phyloP scores from a whole-genome alignment of 164 flowering plant species.

The Liquidambar formosana region DNA sequence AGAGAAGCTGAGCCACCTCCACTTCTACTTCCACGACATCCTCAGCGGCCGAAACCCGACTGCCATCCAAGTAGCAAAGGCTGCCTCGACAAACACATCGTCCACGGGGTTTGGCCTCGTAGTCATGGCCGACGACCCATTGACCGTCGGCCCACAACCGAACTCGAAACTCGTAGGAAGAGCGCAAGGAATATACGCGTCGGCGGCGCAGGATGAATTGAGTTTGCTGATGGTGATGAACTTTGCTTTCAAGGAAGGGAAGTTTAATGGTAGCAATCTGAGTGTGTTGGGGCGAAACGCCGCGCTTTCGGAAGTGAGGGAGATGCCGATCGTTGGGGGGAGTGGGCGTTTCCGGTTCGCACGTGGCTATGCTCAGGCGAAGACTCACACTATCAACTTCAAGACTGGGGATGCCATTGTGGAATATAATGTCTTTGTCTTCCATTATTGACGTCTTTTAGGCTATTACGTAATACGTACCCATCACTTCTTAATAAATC shows the following conservation, averaged over 20 bases:
- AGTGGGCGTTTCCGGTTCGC: slow-evolving; percentile 27
- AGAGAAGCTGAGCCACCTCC: slow-evolving; percentile 21
- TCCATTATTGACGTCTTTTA: slow-evolving; percentile 21
- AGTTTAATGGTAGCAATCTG: not conserved
- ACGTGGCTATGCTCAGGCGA: slow-evolving; percentile 26
- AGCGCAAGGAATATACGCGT: not conserved
- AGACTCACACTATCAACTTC: slow-evolving; percentile 5
- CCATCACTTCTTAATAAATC: too few relatives aligned
- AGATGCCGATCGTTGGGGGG: slow-evolving; percentile 17
- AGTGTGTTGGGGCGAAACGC: not conserved
- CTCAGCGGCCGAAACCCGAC: slow-evolving; percentile 24
- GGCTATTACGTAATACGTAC: too few relatives aligned
- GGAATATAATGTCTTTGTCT: slow-evolving; percentile 28
- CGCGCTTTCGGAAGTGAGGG: not conserved
- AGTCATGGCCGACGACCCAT: slow-evolving; percentile 32
- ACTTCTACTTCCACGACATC: slow-evolving; percentile 18
- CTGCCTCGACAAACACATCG: slow-evolving; percentile 9
- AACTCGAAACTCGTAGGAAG: not conserved
- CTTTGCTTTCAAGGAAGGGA: not conserved
- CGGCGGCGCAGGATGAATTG: not conserved
- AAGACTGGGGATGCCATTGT: slow-evolving; percentile 24
- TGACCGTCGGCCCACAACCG: slow-evolving; percentile 17
- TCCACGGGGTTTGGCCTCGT: slow-evolving; percentile 24
- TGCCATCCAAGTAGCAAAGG: slow-evolving; percentile 10
- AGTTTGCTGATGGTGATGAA: not conserved